These are phyloP conservation scores for Neltuma alba DNA, from an alignment of 306 rosid genomes.

Conservation along the genomic window DNA sequence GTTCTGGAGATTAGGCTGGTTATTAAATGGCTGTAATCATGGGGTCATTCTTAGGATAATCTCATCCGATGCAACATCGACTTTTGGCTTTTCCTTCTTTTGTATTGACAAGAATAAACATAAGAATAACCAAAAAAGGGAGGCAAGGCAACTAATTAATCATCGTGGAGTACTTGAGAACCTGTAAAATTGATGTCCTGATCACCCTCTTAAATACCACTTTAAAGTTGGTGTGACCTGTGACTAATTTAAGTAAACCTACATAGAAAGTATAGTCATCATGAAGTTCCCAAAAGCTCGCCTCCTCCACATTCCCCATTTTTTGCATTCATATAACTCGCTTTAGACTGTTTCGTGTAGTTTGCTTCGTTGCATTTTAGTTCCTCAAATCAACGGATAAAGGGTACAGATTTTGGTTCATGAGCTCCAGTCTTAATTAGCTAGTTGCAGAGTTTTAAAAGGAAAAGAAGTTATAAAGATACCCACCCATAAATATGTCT, in stretches of 20 bases:
- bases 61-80: background rate
- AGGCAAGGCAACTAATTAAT: constrained; percentile 27
- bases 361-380: constrained; percentile 7
- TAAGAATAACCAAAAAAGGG: constrained; percentile 24
- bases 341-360: background rate
- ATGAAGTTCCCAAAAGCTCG: constrained; percentile 25
- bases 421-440: background rate
- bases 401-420: constrained; percentile 26
- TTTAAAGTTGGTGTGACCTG: background rate
- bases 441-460: background rate
- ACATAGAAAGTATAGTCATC: constrained; percentile 22
- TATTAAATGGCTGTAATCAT: constrained; percentile 29
- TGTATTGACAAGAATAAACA: background rate
- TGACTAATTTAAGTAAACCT: constrained; percentile 1
- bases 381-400: constrained; percentile 5
- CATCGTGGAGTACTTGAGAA: background rate
- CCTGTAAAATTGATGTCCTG: constrained; percentile 17
- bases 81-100: background rate
- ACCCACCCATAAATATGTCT: constrained; percentile 18
- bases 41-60: constrained; percentile 24
- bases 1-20: background rate
- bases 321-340: background rate
- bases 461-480: constrained; percentile 2
- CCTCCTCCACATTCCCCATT: constrained; percentile 28
- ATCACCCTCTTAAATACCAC: constrained; percentile 4